These are phyloP conservation scores for Albatrellus ellisii DNA, from an alignment of 768 basidiomycete genomes.

Conservation along the genomic window DNA sequence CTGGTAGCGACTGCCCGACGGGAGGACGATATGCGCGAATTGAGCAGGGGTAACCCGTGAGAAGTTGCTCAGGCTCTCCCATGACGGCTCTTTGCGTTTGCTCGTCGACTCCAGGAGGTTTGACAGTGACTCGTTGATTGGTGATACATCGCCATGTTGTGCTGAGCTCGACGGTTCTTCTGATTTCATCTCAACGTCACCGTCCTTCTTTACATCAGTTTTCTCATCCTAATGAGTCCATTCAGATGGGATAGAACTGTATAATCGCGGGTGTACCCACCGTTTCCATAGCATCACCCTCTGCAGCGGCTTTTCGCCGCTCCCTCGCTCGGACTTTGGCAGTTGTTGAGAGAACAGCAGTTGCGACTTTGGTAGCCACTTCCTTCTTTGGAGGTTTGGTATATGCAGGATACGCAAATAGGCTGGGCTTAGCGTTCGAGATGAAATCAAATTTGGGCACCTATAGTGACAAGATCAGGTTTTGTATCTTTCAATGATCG, in stretches of 20 bases:
- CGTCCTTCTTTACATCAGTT: slow-evolving; percentile 38
- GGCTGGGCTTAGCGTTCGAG: slow-evolving; percentile 80
- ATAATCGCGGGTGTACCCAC: slow-evolving; percentile 29
- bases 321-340: slow-evolving; percentile 94
- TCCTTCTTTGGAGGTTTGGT: slow-evolving; percentile 90
- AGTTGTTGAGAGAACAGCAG: slow-evolving; percentile 93
- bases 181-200: slow-evolving; percentile 70
- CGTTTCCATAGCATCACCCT: slow-evolving; percentile 71
- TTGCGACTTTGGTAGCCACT: slow-evolving; percentile 79
- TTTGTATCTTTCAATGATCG: slow-evolving; percentile 5
- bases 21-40: slow-evolving; percentile 74
- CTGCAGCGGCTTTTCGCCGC: slow-evolving; percentile 80
- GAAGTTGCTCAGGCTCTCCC: slow-evolving; percentile 73
- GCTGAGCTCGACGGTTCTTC: slow-evolving; percentile 31
- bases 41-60: slow-evolving; percentile 89
- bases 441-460: slow-evolving; percentile 88
- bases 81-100: slow-evolving; percentile 65
- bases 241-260: too few relatives aligned
- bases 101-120: slow-evolving; percentile 32
- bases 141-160: slow-evolving; percentile 44
- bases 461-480: slow-evolving; percentile 24
- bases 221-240: slow-evolving; percentile 37
- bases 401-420: slow-evolving; percentile 84
- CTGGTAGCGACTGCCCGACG: slow-evolving; percentile 65
- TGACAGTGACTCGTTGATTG: slow-evolving; percentile 39